These are phyloP conservation scores for Phoma sp. DNA, from an alignment of 2,329 filamentous ascomycete genomes.

Conservation along the genomic window DNA sequence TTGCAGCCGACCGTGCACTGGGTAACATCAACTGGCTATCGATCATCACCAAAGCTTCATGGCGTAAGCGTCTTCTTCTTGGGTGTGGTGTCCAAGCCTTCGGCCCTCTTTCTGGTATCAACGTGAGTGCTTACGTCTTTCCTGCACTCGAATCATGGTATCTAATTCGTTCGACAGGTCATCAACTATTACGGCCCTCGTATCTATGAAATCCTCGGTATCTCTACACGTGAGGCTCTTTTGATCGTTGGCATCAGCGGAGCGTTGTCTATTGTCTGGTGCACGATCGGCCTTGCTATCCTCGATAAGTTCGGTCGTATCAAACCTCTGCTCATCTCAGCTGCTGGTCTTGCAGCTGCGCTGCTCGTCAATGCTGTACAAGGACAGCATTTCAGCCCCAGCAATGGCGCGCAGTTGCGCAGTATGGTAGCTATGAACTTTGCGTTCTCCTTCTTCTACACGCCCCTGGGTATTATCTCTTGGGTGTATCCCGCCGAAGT, in stretches of 20 bases:
- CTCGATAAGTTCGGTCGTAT: conserved; percentile 58
- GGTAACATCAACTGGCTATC: conserved; percentile 51
- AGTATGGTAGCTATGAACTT: conserved; percentile 58
- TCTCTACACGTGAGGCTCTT: conserved; percentile 54
- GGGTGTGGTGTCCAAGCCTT: conserved; percentile 59
- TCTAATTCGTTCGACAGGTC: neutral
- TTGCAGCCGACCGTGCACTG: conserved; percentile 33
- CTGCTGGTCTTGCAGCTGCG: conserved; percentile 49
- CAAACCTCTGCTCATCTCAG: conserved; percentile 55
- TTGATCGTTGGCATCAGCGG: conserved; percentile 61
- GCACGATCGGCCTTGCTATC: conserved; percentile 52
- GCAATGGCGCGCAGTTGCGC: conserved; percentile 48
- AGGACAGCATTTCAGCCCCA: conserved; percentile 45
- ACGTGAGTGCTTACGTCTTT: conserved; percentile 34
- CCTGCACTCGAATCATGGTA: neutral
- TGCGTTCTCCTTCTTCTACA: conserved; percentile 55
- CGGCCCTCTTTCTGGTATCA: conserved; percentile 57
- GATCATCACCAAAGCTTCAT: conserved; percentile 52
- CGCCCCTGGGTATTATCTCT: conserved; percentile 54
- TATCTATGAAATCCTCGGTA: conserved; percentile 55
- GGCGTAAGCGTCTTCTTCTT: conserved; percentile 55
- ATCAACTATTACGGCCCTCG: conserved; percentile 51
- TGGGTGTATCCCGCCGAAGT: conserved; percentile 56
- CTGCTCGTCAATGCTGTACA: conserved; percentile 49
- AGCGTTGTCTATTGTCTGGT: conserved; percentile 57